Evolutionary conservation across 768 basidiomycete species (phyloP).

Genomic region (Suillus subalutaceus): DNA sequence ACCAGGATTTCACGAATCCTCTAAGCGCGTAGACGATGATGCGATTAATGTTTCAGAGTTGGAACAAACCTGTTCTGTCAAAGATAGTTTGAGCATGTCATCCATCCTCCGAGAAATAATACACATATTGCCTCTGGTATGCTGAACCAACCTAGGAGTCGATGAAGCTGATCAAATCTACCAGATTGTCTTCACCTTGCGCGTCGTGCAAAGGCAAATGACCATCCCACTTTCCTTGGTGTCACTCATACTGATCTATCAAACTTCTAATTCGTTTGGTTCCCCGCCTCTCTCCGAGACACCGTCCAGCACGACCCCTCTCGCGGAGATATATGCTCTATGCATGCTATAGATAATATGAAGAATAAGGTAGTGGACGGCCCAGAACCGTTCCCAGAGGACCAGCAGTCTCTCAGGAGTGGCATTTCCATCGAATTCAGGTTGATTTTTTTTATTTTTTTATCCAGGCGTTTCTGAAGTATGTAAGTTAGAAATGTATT

Average conservation of each 20-base stretch:
- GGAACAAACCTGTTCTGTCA: conserved; percentile 31
- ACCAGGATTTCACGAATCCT: conserved; percentile 34
- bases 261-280: neutral
- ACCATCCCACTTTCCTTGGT: neutral
- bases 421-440: conserved; percentile 65
- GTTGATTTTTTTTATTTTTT: conserved; percentile 26
- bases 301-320: neutral
- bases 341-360: conserved; percentile 65
- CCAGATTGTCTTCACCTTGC: neutral
- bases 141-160: neutral
- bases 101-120: conserved; percentile 55
- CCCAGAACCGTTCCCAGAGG: conserved; percentile 48
- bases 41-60: conserved; percentile 40
- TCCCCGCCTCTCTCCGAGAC: neutral
- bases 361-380: conserved; percentile 63
- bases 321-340: conserved; percentile 42
- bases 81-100: conserved; percentile 30
- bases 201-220: neutral
- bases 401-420: conserved; percentile 41
- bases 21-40: conserved; percentile 38
- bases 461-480: neutral
- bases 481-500: conserved; percentile 58
- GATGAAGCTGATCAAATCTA: neutral
- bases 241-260: neutral
- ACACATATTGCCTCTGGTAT: conserved; percentile 49